Conservation (phyloP, 208 protist species). For the Tetramitus jugosus region DNA sequence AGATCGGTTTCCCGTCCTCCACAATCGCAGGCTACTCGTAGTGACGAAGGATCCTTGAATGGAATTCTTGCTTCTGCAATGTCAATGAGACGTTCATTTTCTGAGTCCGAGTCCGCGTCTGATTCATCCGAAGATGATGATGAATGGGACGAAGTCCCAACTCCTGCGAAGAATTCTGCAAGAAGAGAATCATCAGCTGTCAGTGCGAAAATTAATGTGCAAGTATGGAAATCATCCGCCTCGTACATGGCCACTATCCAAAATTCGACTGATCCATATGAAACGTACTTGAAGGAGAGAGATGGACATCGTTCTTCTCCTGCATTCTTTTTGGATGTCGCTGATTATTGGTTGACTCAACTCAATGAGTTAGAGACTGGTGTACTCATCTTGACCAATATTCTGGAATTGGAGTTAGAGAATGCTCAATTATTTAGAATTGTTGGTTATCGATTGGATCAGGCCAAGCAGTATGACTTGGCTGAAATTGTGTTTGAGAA, state of each 20-base stretch:
- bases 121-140: too few species aligned
- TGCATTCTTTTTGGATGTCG: slow-evolving; percentile 28
- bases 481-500: slow-evolving; percentile 22
- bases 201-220: background rate
- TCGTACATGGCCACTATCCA: background rate
- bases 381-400: slow-evolving; percentile 26
- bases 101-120: too few species aligned
- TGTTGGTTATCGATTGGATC: slow-evolving; percentile 28
- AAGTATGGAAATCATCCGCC: background rate
- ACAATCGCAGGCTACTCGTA: too few species aligned
- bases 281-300: slow-evolving; percentile 10
- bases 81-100: too few species aligned
- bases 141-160: too few species aligned
- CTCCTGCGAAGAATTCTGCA: too few species aligned
- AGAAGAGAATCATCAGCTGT: too few species aligned
- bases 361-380: background rate
- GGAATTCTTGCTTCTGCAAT: too few species aligned
- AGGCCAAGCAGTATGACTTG: background rate
- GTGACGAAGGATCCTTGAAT: too few species aligned
- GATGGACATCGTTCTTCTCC: background rate
- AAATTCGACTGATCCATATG: background rate
- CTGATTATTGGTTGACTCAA: slow-evolving; percentile 8
- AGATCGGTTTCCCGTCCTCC: too few species aligned
- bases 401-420: slow-evolving; percentile 27
- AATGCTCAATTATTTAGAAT: slow-evolving; percentile 28